A percentile compares a stretch with the other conserved stretches of the same genome.
phyloP scores from a whole-genome alignment of 371 early-diverging fungal genomes.

The Conidiobolus incongruus region DNA sequence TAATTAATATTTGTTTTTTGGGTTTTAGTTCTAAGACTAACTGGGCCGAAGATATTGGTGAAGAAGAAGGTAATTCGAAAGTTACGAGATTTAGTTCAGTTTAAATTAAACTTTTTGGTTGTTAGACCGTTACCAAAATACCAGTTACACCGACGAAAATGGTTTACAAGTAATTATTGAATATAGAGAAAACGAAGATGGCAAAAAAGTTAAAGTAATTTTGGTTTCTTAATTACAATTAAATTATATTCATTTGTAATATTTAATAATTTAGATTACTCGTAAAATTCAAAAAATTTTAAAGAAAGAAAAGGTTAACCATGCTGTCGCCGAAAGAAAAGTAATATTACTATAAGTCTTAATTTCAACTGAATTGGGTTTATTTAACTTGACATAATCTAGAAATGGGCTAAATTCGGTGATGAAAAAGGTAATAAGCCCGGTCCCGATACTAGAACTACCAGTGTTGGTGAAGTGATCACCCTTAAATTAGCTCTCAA shows the following conservation, averaged over 20 bases:
- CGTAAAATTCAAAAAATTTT: slow-evolving; percentile 56
- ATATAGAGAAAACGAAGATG: slow-evolving; percentile 62
- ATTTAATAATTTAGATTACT: slow-evolving; percentile 24
- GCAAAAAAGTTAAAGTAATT: slow-evolving; percentile 73
- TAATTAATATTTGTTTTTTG: too few species aligned
- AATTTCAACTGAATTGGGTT: too few species aligned
- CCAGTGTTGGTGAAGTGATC: slow-evolving; percentile 74
- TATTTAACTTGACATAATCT: too few species aligned
- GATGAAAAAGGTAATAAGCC: slow-evolving; percentile 40
- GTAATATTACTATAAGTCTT: slow-evolving; percentile 8
- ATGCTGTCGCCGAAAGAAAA: slow-evolving; percentile 75
- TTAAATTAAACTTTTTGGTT: too few species aligned
- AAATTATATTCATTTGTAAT: not conserved
- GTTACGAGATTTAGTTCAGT: too few species aligned
- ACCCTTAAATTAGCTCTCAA: slow-evolving; percentile 58
- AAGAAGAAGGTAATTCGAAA: slow-evolving; percentile 24
- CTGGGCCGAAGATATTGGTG: slow-evolving; percentile 52
- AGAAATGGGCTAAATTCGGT: slow-evolving; percentile 57
- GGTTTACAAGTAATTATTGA: slow-evolving; percentile 66
- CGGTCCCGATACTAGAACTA: slow-evolving; percentile 76
- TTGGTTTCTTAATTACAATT: too few species aligned
- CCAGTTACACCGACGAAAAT: slow-evolving; percentile 45
- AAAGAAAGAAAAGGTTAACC: slow-evolving; percentile 62
- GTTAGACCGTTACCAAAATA: slow-evolving; percentile 24
- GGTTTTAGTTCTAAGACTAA: slow-evolving; percentile 9